Percentiles rank a stretch among this genome's conserved stretches.
Evolutionary conservation across 768 basidiomycete species (phyloP).

Genomic region (Leccinum sublutescens): DNA sequence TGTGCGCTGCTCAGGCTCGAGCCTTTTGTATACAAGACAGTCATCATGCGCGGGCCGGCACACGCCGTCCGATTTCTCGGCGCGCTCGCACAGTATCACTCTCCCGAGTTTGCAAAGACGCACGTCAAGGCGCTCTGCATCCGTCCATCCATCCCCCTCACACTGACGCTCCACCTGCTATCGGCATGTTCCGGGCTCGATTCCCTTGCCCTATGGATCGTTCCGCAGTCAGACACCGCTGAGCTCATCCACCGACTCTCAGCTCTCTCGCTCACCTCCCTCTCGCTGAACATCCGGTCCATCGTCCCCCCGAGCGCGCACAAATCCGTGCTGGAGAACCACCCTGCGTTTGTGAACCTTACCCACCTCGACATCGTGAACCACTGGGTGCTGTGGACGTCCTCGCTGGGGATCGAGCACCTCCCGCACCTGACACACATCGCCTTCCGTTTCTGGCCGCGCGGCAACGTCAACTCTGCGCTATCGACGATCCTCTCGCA

Average conservation of each 20-base stretch:
- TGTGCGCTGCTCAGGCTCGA: constrained; percentile 17
- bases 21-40: constrained; percentile 18
- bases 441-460: constrained; percentile 18
- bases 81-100: constrained; percentile 3
- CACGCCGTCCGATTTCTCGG: constrained; percentile 14
- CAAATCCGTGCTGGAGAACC: not conserved
- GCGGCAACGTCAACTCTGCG: constrained; percentile 6
- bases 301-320: not conserved
- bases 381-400: constrained; percentile 20
- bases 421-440: constrained; percentile 12
- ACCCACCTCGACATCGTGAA: constrained; percentile 24
- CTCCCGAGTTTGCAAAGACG: constrained; percentile 7
- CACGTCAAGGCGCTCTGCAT: constrained; percentile 20
- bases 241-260: constrained; percentile 3
- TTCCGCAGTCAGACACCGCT: not conserved
- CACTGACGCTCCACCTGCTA: constrained; percentile 5
- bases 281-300: constrained; percentile 16
- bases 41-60: constrained; percentile 8
- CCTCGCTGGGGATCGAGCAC: constrained; percentile 16
- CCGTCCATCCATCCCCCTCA: constrained; percentile 10
- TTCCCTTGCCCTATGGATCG: constrained; percentile 19
- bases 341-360: constrained; percentile 13
- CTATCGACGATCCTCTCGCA: constrained; percentile 5
- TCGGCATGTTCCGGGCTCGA: constrained; percentile 10
- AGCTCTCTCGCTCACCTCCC: constrained; percentile 14